Percentiles rank a stretch among this genome's conserved stretches.
These are phyloP conservation scores for Fusarium stilboides DNA, from an alignment of 2,329 filamentous ascomycete genomes.

Conservation along the genomic window DNA sequence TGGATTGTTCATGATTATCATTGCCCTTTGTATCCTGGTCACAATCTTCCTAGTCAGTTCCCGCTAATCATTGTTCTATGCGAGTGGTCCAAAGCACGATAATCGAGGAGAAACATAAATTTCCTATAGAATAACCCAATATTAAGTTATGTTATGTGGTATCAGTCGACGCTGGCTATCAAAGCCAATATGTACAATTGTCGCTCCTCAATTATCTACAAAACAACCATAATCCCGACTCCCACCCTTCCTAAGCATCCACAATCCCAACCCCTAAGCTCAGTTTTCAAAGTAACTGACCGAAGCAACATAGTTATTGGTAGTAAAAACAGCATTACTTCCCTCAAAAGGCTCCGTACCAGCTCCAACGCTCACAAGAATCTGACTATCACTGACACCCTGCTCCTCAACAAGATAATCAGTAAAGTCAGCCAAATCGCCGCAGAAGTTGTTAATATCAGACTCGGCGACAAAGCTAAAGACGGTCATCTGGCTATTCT, in stretches of 20 bases:
- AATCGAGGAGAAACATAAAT: neutral
- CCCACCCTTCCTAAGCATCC: neutral
- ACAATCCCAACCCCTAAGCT: neutral
- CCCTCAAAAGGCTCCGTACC: conserved; percentile 72
- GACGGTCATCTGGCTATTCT: conserved; percentile 70
- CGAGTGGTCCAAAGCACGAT: too few species aligned
- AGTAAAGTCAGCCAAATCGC: conserved; percentile 70
- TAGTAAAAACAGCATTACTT: conserved; percentile 52
- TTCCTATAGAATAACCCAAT: too few species aligned
- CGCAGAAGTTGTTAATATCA: conserved; percentile 65
- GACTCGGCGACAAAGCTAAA: conserved; percentile 65
- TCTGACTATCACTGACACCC: conserved; percentile 64
- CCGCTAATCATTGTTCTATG: too few species aligned
- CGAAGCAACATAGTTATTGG: conserved; percentile 16
- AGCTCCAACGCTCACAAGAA: conserved; percentile 67
- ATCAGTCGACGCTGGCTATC: neutral
- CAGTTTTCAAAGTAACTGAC: conserved; percentile 9
- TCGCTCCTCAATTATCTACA: neutral
- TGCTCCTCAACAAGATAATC: conserved; percentile 67
- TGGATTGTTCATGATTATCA: too few species aligned
- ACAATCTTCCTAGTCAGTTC: too few species aligned
- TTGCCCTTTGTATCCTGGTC: too few species aligned
- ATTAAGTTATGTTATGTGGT: too few species aligned
- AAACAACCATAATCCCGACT: too few species aligned
- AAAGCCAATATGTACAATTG: neutral